Evolutionary conservation across 495 filamentous ascomycete genomes (phyloP).

Genomic region (Neurospora tetrasperma): DNA sequence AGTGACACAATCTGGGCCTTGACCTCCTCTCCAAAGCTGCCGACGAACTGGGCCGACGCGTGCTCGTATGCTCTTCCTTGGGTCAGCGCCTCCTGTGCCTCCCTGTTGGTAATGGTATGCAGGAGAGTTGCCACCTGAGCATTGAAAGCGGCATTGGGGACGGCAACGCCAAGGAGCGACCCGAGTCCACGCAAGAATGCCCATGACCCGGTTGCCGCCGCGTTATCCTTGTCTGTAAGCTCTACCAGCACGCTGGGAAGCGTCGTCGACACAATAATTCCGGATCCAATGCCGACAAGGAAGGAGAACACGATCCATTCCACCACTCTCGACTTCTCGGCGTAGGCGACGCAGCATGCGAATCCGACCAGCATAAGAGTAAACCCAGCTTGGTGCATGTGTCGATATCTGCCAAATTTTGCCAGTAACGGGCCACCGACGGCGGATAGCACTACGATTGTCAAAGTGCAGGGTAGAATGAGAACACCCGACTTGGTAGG

Average conservation of each 20-base stretch:
- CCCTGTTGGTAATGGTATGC: neutral
- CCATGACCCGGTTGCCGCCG: slow-evolving; percentile 32
- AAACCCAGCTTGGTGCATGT: slow-evolving; percentile 33
- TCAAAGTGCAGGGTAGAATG: slow-evolving; percentile 37
- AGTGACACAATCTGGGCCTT: slow-evolving; percentile 2
- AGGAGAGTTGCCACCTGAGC: slow-evolving; percentile 15
- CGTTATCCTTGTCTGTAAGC: slow-evolving; percentile 33
- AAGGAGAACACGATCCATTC: slow-evolving; percentile 26
- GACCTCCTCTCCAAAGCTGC: neutral
- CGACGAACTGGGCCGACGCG: slow-evolving; percentile 13
- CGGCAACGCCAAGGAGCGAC: slow-evolving; percentile 35
- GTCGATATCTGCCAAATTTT: slow-evolving; percentile 33
- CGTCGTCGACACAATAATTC: slow-evolving; percentile 25
- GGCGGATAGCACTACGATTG: slow-evolving; percentile 23
- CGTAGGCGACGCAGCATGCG: slow-evolving; percentile 29
- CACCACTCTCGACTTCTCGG: slow-evolving; percentile 13
- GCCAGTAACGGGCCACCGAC: slow-evolving; percentile 30
- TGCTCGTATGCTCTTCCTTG: slow-evolving; percentile 15
- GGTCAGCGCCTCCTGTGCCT: neutral
- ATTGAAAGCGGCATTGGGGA: slow-evolving; percentile 43
- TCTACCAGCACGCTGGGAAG: slow-evolving; percentile 18
- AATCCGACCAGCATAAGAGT: slow-evolving; percentile 29
- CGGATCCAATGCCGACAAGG: slow-evolving; percentile 23
- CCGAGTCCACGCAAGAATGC: slow-evolving; percentile 40
- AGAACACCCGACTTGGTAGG: slow-evolving; percentile 32